A percentile compares a stretch with the other conserved stretches of the same genome.
Evolutionary conservation across 805 yeast species (phyloP).

Genomic region (Barnettozyma pratensis): DNA sequence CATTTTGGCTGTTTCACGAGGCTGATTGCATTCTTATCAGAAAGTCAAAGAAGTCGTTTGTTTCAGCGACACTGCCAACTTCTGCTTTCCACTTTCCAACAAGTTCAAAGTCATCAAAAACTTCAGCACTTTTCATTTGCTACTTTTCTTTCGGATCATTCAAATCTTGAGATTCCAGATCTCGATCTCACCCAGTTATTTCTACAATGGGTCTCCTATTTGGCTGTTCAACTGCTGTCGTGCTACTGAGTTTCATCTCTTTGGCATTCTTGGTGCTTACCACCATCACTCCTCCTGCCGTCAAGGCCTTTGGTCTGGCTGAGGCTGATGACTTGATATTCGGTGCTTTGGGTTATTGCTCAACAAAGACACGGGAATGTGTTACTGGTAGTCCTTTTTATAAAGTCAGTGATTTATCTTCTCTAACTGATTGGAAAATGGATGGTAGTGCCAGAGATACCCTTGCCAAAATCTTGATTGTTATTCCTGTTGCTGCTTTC

Average conservation of each 20-base stretch:
- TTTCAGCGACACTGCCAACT: too few species aligned
- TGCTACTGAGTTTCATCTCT: constrained; percentile 44
- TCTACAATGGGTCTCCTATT: constrained; percentile 14
- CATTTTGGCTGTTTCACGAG: too few species aligned
- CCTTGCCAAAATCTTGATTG: constrained; percentile 49
- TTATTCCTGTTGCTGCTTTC: constrained; percentile 65
- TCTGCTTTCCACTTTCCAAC: too few species aligned
- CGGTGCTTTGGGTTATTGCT: constrained; percentile 69
- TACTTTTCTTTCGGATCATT: too few species aligned
- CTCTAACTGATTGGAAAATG: constrained; percentile 45
- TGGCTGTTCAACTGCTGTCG: constrained; percentile 36
- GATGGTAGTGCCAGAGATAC: constrained; percentile 39
- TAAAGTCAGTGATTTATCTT: constrained; percentile 25
- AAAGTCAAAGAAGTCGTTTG: too few species aligned
- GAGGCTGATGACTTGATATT: constrained; percentile 39
- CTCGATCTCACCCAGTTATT: too few species aligned
- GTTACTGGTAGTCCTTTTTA: constrained; percentile 40
- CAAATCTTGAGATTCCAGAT: too few species aligned
- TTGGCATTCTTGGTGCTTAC: constrained; percentile 60
- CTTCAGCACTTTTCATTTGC: too few species aligned
- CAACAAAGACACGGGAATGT: constrained; percentile 30
- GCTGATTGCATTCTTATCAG: too few species aligned
- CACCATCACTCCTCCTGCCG: constrained; percentile 58
- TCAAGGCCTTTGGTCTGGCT: constrained; percentile 43
- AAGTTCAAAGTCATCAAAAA: too few species aligned